Percentiles rank a stretch among this genome's conserved stretches.
These are phyloP conservation scores for Candida khao-thaluensis DNA, from an alignment of 805 yeast species.

Conservation along the genomic window DNA sequence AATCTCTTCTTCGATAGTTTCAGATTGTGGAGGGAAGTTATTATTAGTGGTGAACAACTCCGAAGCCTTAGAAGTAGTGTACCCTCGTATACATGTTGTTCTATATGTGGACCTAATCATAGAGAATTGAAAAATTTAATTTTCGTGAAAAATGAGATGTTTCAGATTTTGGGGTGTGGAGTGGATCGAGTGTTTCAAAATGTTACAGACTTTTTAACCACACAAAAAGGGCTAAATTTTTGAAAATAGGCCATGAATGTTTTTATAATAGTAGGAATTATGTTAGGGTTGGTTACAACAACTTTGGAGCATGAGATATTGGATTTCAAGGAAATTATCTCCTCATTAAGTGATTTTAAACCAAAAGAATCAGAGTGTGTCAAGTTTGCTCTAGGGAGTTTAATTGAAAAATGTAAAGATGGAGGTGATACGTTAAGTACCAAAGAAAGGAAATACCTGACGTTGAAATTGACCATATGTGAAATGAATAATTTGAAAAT, in stretches of 20 bases:
- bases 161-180: conserved; percentile 6
- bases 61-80: conserved; percentile 5
- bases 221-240: no score
- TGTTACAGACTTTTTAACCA: conserved; percentile 3
- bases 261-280: no score
- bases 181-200: not conserved
- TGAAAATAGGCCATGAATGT: no score
- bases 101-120: no score
- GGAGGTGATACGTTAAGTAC: conserved; percentile 41
- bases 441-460: conserved; percentile 34
- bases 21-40: conserved; percentile 6
- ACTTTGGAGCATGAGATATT: not conserved
- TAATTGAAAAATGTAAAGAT: conserved; percentile 41
- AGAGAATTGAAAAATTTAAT: no score
- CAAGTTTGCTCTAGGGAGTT: conserved; percentile 36
- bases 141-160: conserved; percentile 6
- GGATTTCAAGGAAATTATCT: not conserved
- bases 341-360: not conserved
- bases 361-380: conserved; percentile 28
- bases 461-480: conserved; percentile 52
- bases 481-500: conserved; percentile 51
- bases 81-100: no score
- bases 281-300: no score
- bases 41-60: conserved; percentile 11
- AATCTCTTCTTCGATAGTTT: conserved; percentile 30